Percentiles rank a stretch among this genome's conserved stretches.
Evolutionary conservation across 1,139 yeast species (phyloP).

Genomic region (Debaryomyces sp.): DNA sequence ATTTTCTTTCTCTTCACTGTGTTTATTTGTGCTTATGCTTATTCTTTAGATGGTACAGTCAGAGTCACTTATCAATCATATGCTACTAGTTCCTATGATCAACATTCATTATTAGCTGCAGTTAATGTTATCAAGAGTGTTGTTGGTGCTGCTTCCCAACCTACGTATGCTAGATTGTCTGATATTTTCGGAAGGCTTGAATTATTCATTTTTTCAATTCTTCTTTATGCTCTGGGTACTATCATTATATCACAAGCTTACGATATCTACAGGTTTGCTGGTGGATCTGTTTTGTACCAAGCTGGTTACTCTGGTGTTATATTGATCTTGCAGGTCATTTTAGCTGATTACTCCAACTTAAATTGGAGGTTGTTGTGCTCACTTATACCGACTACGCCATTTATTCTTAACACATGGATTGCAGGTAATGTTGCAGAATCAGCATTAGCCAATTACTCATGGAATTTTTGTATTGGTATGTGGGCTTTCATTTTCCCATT

Average conservation of each 20-base stretch:
- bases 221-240: constrained; percentile 71
- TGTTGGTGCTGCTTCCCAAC: constrained; percentile 73
- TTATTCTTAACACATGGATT: constrained; percentile 77
- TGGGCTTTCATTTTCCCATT: constrained; percentile 80
- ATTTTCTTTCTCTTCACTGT: too few species aligned
- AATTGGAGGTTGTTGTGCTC: constrained; percentile 71
- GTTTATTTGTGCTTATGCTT: constrained; percentile 64
- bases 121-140: constrained; percentile 64
- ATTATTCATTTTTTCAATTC: constrained; percentile 52
- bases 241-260: constrained; percentile 69
- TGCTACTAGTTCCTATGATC: constrained; percentile 59
- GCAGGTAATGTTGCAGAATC: constrained; percentile 54
- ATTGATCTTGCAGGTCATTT: constrained; percentile 55
- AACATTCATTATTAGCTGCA: constrained; percentile 66
- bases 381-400: constrained; percentile 69
- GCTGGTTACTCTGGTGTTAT: constrained; percentile 70
- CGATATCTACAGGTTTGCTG: constrained; percentile 67
- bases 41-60: constrained; percentile 63
- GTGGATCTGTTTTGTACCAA: constrained; percentile 72
- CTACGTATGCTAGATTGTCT: constrained; percentile 67
- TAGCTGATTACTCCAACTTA: constrained; percentile 67
- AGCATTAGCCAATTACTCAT: constrained; percentile 32
- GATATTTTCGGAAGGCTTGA: constrained; percentile 73
- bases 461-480: constrained; percentile 80
- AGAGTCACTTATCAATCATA: constrained; percentile 51